phyloP scores from a whole-genome alignment of 2,329 filamentous ascomycete genomes.

The Pseudonectria foliicola region DNA sequence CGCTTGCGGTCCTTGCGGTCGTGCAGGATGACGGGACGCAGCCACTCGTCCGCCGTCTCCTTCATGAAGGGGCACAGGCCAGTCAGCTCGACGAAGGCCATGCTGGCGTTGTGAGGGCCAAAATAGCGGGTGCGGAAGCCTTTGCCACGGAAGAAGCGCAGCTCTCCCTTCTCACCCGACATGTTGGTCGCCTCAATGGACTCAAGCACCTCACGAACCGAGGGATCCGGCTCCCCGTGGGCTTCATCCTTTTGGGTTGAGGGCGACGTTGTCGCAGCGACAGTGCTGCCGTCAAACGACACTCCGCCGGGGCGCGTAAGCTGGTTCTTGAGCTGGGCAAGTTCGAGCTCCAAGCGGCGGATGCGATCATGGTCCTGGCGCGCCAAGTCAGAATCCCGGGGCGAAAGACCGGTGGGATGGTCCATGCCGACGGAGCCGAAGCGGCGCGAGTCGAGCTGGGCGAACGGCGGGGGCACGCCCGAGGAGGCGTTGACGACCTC shows the following conservation, averaged over 20 bases:
- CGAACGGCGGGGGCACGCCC: conserved; percentile 36
- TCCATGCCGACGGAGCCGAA: conserved; percentile 28
- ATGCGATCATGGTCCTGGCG: conserved; percentile 51
- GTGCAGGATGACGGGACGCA: conserved; percentile 50
- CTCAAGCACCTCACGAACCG: conserved; percentile 31
- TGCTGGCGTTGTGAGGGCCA: conserved; percentile 53
- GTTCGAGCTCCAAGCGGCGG: conserved; percentile 51
- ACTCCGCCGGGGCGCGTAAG: conserved; percentile 37
- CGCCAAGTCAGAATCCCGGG: conserved; percentile 29
- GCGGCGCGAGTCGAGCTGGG: conserved; percentile 33
- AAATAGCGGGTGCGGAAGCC: conserved; percentile 55
- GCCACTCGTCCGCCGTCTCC: conserved; percentile 55
- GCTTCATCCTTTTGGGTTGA: conserved; percentile 38
- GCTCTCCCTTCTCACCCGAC: conserved; percentile 42
- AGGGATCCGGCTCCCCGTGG: conserved; percentile 26
- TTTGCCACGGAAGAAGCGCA: conserved; percentile 51
- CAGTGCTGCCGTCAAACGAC: conserved; percentile 45
- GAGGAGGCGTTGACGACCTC: conserved; percentile 42
- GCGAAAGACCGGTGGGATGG: conserved; percentile 21
- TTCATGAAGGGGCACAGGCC: conserved; percentile 55
- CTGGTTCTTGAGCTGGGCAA: conserved; percentile 48
- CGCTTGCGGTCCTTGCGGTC: conserved; percentile 49
- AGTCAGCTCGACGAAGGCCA: conserved; percentile 52
- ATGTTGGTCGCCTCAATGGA: conserved; percentile 33
- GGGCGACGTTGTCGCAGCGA: conserved; percentile 38